Percentiles rank a stretch among this genome's conserved stretches.
phyloP scores from a whole-genome alignment of 805 yeast genomes.

The Myxozyma kluyveri region DNA sequence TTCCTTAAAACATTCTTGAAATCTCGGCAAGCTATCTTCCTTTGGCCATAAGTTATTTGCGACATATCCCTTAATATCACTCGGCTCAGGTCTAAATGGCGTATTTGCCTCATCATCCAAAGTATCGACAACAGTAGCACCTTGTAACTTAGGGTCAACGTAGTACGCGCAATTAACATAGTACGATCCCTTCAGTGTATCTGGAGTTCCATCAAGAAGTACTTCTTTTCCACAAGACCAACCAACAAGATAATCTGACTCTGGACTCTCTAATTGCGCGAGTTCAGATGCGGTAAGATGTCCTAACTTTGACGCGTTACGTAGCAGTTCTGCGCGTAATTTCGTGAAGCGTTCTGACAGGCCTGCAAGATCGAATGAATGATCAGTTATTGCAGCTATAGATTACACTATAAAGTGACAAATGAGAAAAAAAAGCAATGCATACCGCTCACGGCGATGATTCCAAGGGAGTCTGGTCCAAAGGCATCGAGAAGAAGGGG shows the following conservation, averaged over 20 bases:
- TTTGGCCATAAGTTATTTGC: constrained; percentile 55
- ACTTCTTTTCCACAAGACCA: constrained; percentile 61
- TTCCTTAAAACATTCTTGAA: constrained; percentile 35
- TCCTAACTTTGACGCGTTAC: constrained; percentile 40
- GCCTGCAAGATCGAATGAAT: constrained; percentile 10
- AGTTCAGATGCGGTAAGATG: constrained; percentile 1
- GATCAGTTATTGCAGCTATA: background rate
- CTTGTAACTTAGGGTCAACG: constrained; percentile 45
- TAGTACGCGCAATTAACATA: constrained; percentile 60
- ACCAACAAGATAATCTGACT: constrained; percentile 54
- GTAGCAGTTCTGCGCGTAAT: constrained; percentile 46
- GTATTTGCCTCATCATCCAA: constrained; percentile 30
- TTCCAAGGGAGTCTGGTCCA: constrained; percentile 56
- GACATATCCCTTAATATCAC: constrained; percentile 46
- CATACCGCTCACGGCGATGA: constrained; percentile 44
- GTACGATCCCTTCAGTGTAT: constrained; percentile 54
- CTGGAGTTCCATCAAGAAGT: constrained; percentile 47
- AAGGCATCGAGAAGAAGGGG: constrained; percentile 46
- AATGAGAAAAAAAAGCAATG: background rate
- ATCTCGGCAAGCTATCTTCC: constrained; percentile 31
- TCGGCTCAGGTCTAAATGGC: constrained; percentile 36
- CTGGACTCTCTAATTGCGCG: constrained; percentile 46
- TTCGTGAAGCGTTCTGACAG: constrained; percentile 43
- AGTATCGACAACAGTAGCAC: constrained; percentile 39
- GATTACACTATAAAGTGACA: background rate